Base-by-base conservation (phyloP, 768 basidiomycete species). In the Agaricus subrufescens region DNA sequence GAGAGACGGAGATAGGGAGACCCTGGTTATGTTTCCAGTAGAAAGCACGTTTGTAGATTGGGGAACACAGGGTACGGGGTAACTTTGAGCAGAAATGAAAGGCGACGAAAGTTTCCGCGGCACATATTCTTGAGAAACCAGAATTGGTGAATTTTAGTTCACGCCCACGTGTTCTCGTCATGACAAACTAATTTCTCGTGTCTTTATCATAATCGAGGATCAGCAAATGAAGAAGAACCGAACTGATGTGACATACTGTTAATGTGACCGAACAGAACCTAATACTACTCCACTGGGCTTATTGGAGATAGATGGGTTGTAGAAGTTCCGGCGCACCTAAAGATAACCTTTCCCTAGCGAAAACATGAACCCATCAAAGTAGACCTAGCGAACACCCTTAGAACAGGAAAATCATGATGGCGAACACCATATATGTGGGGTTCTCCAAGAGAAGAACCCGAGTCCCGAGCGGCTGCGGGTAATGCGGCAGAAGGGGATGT, bases 371-470 rank as follows among this genome's bases (percentile, higher is more conserved):
- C 19, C 54, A 48, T 55, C 46, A 30, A 55, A 48, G 30, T 39
- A 55, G 46, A 49, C 29, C 19, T 55, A 47, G 49, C 54, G 30
- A 55, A 47, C 54, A 43, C 40, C 27, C 46, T 46, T 44, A 53
- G 52, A 34, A 52, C 52, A 11, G 44, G 46, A 42, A 42, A 49
- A 49, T 48, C 54, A 48, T 48, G 46, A 55, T 55, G 54, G 14
- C 46, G 23, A 42, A 45, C 9, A 44, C 23, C 47, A 23, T 52
- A 19, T 23, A 30, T 52, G 29, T 40, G 46, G 19, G 70, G 66
- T 67, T 73, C 69, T 69, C 69, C 66, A 62, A 53, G 34, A 53
- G 52, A 68, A 66, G 68, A 15, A 34, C 34, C 66, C 65, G 52
- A 42, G 50, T 47, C 50, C 63, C 61, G 48, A 67, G 65, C 69